Evolutionary conservation across 129 eudicot species (phyloP).

Genomic region (Glebionis coronaria): DNA sequence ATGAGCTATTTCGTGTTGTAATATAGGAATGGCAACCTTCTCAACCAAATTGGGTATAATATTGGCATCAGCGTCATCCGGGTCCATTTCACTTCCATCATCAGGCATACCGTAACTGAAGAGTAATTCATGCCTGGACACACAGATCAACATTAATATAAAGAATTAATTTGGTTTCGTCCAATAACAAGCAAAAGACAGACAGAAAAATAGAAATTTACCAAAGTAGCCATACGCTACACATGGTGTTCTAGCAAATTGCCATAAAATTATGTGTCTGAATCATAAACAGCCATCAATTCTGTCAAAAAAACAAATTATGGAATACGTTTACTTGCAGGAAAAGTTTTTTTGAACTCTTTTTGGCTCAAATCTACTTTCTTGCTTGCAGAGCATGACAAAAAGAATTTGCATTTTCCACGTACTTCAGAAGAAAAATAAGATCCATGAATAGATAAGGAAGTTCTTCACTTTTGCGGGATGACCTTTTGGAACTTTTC

Average conservation of each 20-base stretch:
- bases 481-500: too few relatives aligned
- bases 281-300: too few relatives aligned
- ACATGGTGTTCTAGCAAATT: too few relatives aligned
- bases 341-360: neutral
- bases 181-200: neutral
- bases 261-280: too few relatives aligned
- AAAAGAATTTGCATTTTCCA: too few relatives aligned
- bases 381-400: too few relatives aligned
- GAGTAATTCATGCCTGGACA: conserved; percentile 73
- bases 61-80: conserved; percentile 64
- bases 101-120: conserved; percentile 67
- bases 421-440: too few relatives aligned
- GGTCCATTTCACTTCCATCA: conserved; percentile 44
- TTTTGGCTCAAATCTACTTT: neutral
- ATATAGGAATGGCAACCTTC: conserved; percentile 81
- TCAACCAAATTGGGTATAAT: conserved; percentile 84
- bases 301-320: too few relatives aligned
- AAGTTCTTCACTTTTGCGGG: too few relatives aligned
- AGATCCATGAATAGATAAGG: too few relatives aligned
- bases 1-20: conserved; percentile 62
- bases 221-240: too few relatives aligned
- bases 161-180: neutral
- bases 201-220: neutral
- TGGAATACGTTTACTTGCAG: neutral
- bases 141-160: conserved; percentile 1